Evolutionary conservation across 2,329 filamentous ascomycete genomes (phyloP).

Genomic region (Aulographum hederae): DNA sequence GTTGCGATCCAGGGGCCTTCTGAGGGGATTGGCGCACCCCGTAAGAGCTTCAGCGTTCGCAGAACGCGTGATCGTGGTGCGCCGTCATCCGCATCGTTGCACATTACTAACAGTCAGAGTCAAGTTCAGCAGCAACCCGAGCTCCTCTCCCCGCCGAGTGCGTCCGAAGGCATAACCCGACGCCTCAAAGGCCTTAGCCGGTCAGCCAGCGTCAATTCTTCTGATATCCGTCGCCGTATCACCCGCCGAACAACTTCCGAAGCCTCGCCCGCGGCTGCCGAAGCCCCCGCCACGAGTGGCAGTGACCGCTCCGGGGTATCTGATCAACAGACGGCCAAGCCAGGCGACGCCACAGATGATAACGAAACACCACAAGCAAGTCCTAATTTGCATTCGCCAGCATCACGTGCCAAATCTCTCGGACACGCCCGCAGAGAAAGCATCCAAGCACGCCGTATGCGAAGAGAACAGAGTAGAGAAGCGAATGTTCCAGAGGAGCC

Average conservation of each 20-base stretch:
- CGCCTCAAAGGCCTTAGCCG: slow-evolving; percentile 54
- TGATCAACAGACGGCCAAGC: background rate
- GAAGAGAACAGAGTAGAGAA: slow-evolving; percentile 53
- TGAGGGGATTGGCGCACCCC: slow-evolving; percentile 33
- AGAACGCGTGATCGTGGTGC: slow-evolving; percentile 35
- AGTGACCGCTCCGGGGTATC: slow-evolving; percentile 42
- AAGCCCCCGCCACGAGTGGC: slow-evolving; percentile 57
- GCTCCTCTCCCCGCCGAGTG: slow-evolving; percentile 54
- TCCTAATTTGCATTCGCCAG: slow-evolving; percentile 1
- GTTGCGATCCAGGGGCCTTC: slow-evolving; percentile 65
- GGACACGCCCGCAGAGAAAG: slow-evolving; percentile 81
- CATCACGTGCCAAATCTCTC: slow-evolving; percentile 66
- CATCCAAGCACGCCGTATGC: slow-evolving; percentile 68
- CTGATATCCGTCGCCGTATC: slow-evolving; percentile 54
- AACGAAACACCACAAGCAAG: slow-evolving; percentile 35
- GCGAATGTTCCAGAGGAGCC: slow-evolving; percentile 82
- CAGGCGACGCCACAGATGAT: slow-evolving; percentile 1
- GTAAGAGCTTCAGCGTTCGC: slow-evolving; percentile 80
- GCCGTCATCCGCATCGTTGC: slow-evolving; percentile 31
- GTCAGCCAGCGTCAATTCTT: slow-evolving; percentile 83
- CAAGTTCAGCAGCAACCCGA: slow-evolving; percentile 65
- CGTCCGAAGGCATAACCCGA: slow-evolving; percentile 40
- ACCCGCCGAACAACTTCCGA: slow-evolving; percentile 36
- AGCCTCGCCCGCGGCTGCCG: slow-evolving; percentile 30
- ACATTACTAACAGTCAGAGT: slow-evolving; percentile 41